Base-by-base conservation (phyloP, 306 rosid genomes). In the Castanea crenata region DNA sequence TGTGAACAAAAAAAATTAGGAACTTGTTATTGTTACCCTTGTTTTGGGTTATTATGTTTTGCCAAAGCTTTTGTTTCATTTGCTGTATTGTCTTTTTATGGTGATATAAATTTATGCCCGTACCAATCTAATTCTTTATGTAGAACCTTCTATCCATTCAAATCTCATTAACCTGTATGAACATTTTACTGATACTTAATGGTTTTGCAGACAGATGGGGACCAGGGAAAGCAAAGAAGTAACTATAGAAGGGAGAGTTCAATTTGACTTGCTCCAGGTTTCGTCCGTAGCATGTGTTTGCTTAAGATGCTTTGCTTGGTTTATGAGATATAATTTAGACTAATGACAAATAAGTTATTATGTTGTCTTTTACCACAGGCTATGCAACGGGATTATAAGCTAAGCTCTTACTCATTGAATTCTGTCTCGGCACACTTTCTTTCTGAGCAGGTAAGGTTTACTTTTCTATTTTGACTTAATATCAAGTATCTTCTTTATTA, bases 181-280 rank as follows among this genome's bases (percentile, higher is more conserved):
- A 29, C n/a, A 55, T 38, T 63, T 82, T 44, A 31, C 74, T 81
- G 67, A 54, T 75, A 58, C 79, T 79, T 83, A 64, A 71, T 85
- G 76, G 70, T 82, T 58, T 83, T 78, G 67, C 85, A 95, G 99
- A 85, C 99, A 95, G 89, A 87, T 79, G 23, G 99, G 98, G 74
- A 95, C 93, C 79, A 88, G 99, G 87, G 99, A 95, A 81, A 93
- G 99, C 77, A 95, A 95, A 86, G 99, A 95, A 85, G 94, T 95
- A 58, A 74, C 96, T 32, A 76, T 95, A 71, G 98, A 95, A 83
- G 99, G 99, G 84, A 86, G 99, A 86, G 99, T 95, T 83, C 99
- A 95, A 81, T 95, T 95, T 85, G 99, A 95, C 86, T 85, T 95
- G 88, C 93, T 95, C 79, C 99, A 95, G 99, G 99, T 95, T 76